These are phyloP conservation scores for Kernera saxatilis DNA, from an alignment of 345 rosid species.

Conservation along the genomic window DNA sequence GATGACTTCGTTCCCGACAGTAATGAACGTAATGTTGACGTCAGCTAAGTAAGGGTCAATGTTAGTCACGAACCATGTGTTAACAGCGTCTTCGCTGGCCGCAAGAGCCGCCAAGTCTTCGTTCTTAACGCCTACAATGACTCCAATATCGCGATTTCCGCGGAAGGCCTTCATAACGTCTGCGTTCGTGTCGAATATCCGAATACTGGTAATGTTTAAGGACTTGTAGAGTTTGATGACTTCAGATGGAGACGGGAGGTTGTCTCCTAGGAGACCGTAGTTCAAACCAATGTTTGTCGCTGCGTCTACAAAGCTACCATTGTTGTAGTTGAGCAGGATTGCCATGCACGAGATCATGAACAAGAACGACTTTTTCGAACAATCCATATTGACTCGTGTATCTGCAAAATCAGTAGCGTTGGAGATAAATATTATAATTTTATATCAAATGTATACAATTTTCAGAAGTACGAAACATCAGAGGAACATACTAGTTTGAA, in stretches of 20 bases:
- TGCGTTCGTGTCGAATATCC: conserved; percentile 31
- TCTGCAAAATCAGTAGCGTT: too few relatives aligned
- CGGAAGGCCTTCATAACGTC: conserved; percentile 30
- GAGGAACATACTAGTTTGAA: too few relatives aligned
- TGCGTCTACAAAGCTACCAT: background rate
- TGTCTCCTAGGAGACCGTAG: conserved; percentile 39
- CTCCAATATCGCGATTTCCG: conserved; percentile 3
- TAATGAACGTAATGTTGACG: conserved; percentile 19
- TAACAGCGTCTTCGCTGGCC: background rate
- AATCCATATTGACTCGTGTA: background rate
- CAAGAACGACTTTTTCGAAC: background rate
- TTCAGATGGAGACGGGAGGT: conserved; percentile 33
- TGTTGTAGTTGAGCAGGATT: background rate
- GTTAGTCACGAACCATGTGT: conserved; percentile 13
- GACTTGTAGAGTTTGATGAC: conserved; percentile 35
- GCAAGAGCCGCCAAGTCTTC: conserved; percentile 29
- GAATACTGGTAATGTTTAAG: conserved; percentile 1
- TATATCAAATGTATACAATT: too few relatives aligned
- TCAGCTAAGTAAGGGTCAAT: conserved; percentile 26
- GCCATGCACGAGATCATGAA: background rate
- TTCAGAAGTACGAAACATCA: too few relatives aligned
- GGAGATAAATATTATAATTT: too few relatives aligned
- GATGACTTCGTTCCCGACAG: conserved; percentile 37
- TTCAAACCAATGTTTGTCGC: conserved; percentile 25
- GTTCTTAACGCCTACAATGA: conserved; percentile 26